Evolutionary conservation across 2,329 filamentous ascomycete genomes (phyloP), one percentile per base, ranked within the genome.

Genomic region (Hymenoscyphus infarciens): DNA sequence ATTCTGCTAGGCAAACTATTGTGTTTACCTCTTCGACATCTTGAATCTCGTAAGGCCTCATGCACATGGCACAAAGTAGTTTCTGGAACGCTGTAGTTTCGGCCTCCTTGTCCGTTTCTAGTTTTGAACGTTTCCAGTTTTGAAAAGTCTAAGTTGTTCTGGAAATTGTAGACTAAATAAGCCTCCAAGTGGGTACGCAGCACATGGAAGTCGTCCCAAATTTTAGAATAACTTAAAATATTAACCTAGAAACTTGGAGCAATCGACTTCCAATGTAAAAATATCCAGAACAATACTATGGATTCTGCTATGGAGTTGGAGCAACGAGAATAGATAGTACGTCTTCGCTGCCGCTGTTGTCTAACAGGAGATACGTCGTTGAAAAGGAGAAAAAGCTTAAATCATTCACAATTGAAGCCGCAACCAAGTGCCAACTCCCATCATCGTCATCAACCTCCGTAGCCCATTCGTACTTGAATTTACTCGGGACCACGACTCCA

Each of bases 401-500:
- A 10, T 55, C 10, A 55, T 15, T 29, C 16, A 27, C 22, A 29
- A 31, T 55, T 6, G 16, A 15, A 15, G 25, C 52, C 5, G 52
- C 52, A 57, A 38, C 55, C 19, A 57, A 57, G 11, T 33, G 29
- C 60, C 60, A 61, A 1, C 38, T n/a, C 11, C 15, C 42, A 15
- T 39, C 55, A 53, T 61, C 55, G 5, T 45, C 29, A 31, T 61
- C 54, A 35, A 61, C 31, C 27, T 39, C 25, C 39, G 55, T 53
- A n/a, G 38, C 29, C 60, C 60, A 61, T 22, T 61, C n/a, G n/a
- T 61, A 61, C 31, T 42, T 33, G 27, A 52, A 61, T 33, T 57
- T 57, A 6, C 31, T 22, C 22, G 5, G 15, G 13, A n/a, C 25
- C 22, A 29, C 52, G 25, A 11, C n/a, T 25, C 25, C 29, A 55